A percentile compares a stretch with the other conserved stretches of the same genome.
These are phyloP conservation scores for Fusarium drepaniforme DNA, from an alignment of 2,329 filamentous ascomycete genomes.

Conservation along the genomic window DNA sequence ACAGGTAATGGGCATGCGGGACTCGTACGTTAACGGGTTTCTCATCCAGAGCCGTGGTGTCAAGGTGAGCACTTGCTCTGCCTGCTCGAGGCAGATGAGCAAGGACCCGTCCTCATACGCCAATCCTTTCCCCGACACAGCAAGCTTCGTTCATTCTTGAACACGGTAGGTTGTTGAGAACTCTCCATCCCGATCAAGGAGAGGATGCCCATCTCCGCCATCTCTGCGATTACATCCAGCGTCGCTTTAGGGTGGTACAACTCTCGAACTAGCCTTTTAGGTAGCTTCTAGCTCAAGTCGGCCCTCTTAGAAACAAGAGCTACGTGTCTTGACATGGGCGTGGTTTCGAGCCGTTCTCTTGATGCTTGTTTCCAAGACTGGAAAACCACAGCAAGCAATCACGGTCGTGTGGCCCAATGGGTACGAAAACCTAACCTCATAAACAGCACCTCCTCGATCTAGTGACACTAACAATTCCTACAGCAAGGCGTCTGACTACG, in stretches of 20 bases:
- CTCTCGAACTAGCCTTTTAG: background rate
- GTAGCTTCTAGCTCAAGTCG: background rate
- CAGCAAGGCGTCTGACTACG: constrained; percentile 1
- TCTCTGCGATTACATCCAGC: background rate
- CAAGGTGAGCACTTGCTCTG: too few species aligned
- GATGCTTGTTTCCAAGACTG: background rate
- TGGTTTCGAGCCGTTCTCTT: background rate
- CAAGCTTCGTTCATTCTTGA: background rate
- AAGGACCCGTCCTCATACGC: too few species aligned
- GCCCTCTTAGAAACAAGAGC: background rate
- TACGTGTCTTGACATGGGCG: background rate
- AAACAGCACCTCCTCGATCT: background rate
- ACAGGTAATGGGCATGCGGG: too few species aligned
- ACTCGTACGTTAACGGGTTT: too few species aligned
- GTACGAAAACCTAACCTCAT: background rate
- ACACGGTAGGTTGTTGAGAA: background rate
- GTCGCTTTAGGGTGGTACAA: background rate
- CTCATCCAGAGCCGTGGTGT: too few species aligned
- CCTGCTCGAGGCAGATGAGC: too few species aligned
- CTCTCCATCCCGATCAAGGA: background rate
- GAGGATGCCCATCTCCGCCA: background rate
- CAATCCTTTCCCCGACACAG: background rate
- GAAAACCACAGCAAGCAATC: background rate
- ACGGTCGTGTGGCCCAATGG: constrained; percentile 1
- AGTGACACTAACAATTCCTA: background rate